A percentile compares a stretch with the other conserved stretches of the same genome.
Conservation (phyloP, 768 basidiomycete species). For the Brasilioporus rufonigricans region DNA sequence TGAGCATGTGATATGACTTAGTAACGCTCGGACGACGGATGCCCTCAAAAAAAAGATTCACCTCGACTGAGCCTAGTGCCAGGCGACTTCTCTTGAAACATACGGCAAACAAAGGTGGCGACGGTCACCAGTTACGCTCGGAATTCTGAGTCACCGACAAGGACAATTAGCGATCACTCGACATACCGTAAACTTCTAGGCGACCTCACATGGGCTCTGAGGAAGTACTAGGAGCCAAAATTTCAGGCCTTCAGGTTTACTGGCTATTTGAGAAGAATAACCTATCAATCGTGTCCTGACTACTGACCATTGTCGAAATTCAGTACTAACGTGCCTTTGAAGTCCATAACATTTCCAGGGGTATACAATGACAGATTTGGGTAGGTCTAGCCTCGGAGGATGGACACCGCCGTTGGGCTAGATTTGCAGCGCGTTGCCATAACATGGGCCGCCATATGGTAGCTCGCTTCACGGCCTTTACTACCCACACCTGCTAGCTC, state of each 20-base stretch:
- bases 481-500: too few relatives aligned
- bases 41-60: neutral
- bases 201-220: neutral
- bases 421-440: neutral
- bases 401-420: neutral
- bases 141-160: neutral
- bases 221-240: neutral
- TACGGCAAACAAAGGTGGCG: neutral
- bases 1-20: neutral
- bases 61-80: conserved; percentile 12
- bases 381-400: neutral
- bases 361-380: neutral
- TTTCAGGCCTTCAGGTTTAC: neutral
- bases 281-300: neutral
- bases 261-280: neutral
- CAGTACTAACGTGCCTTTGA: neutral
- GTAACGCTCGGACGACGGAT: neutral
- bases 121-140: neutral
- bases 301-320: neutral
- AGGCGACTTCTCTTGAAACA: conserved; percentile 7
- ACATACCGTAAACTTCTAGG: neutral
- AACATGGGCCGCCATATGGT: neutral
- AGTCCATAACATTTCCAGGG: too few relatives aligned
- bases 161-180: neutral
- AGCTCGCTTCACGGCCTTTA: neutral